phyloP scores from a whole-genome alignment of 805 yeast species.

The Torulaspora gathmanii region DNA sequence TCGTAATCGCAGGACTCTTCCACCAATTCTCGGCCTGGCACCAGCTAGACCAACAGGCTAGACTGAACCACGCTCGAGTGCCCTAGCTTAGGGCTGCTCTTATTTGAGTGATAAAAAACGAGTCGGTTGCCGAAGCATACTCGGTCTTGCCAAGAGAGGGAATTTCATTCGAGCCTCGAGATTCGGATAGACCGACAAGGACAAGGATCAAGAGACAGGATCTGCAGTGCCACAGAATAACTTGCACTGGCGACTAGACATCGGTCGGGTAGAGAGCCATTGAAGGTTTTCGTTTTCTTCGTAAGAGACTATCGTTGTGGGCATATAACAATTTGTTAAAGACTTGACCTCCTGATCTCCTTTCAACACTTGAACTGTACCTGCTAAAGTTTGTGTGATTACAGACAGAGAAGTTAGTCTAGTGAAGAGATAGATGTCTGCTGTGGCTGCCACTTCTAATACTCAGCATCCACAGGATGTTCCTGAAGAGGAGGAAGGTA shows the following conservation, averaged over 20 bases:
- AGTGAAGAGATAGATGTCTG: slow-evolving; percentile 1
- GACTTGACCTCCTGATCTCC: not conserved
- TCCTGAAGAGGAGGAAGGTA: slow-evolving; percentile 37
- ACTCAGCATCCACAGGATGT: slow-evolving; percentile 32
- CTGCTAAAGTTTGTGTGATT: too few species aligned
- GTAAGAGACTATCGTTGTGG: slow-evolving; percentile 2
- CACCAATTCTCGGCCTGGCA: not conserved
- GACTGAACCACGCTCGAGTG: too few species aligned
- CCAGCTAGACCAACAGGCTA: not conserved
- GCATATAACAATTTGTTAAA: not conserved
- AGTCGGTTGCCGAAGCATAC: not conserved
- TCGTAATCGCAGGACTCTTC: not conserved
- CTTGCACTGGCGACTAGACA: not conserved
- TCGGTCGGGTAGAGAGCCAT: not conserved
- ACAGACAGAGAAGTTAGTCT: not conserved
- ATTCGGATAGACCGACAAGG: not conserved
- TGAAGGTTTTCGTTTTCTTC: slow-evolving; percentile 1
- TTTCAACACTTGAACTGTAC: not conserved
- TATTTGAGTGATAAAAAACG: slow-evolving; percentile 6
- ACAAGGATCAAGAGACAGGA: not conserved
- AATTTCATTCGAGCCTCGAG: not conserved
- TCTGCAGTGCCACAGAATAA: not conserved
- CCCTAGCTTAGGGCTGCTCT: slow-evolving; percentile 3
- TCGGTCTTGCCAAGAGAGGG: slow-evolving; percentile 1
- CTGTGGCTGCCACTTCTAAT: slow-evolving; percentile 3